Evolutionary conservation across 2,329 filamentous ascomycete species (phyloP), one percentile per base, ranked within the genome.

Genomic region (Neobulgaria alba): DNA sequence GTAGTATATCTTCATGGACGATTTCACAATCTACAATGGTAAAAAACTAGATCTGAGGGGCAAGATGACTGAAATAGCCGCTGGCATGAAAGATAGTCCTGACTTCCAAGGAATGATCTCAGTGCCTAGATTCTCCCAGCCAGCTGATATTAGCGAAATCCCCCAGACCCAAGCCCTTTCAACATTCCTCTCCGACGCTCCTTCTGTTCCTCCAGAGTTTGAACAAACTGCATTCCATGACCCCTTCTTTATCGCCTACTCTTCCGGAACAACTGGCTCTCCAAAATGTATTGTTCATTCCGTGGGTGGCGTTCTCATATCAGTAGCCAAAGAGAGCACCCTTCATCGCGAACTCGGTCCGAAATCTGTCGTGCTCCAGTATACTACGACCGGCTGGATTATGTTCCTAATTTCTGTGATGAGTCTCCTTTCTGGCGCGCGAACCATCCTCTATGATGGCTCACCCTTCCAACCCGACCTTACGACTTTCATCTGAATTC

Each of bases 261-360:
- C 82, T 0, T 85, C 79, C 1, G 86, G 86, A 2, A 93, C 86
- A 5, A 93, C 87, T 0, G 86, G 87, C 3, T 77, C 75, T 15
- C 87, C 87, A 10, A 93, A 93, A 57, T 88, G 85, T 44, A 92
- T 93, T 48, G 84, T 90, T 2, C 87, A 94, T 59, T 80, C 77
- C 1, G 72, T 77, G 1, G 83, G 83, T 3, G 79, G 81, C 0
- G 63, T 75, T 1, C 60, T 85, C 20, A 47, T 86, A 48, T 84
- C 62, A 36, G 56, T 58, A 2, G 61, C 60, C 30, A 80, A 89
- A 56, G 86, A 93, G 58, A 67, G 64, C 1, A 61, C 57, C 16
- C 55, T 80, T 16, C 74, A 80, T 49, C 59, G 65, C 5, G 64
- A 72, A 36, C 51, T 69, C 31, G 59, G 59, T 0, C 57, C 67